phyloP scores from a whole-genome alignment of 306 rosid species.

The Nissolia schottii region DNA sequence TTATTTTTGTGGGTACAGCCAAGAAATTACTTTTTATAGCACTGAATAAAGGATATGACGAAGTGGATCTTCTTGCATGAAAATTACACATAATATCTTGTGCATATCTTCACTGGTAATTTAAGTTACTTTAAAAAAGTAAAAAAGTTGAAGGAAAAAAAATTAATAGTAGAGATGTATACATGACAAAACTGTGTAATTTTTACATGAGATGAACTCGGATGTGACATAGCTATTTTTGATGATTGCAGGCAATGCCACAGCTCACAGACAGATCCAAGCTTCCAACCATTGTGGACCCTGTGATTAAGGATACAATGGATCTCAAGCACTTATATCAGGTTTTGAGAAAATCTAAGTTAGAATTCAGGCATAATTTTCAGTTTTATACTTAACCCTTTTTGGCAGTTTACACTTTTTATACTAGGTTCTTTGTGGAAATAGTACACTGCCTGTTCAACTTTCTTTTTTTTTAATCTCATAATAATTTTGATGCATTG shows the following conservation, averaged over 20 bases:
- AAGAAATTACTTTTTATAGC: background rate
- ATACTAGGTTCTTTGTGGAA: background rate
- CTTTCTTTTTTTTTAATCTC: too few species aligned
- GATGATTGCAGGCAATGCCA: constrained; percentile 87
- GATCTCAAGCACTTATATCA: constrained; percentile 87
- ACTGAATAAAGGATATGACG: background rate
- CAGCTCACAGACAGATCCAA: constrained; percentile 93
- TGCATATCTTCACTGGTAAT: too few species aligned
- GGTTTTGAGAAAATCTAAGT: constrained; percentile 51
- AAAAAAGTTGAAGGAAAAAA: too few species aligned
- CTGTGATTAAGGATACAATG: constrained; percentile 78
- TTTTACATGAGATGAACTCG: too few species aligned
- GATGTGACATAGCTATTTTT: constrained; percentile 9
- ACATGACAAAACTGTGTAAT: too few species aligned
- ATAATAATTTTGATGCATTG: too few species aligned
- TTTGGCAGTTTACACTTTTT: background rate
- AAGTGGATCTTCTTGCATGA: too few species aligned
- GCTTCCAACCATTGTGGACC: constrained; percentile 90
- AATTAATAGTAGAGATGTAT: too few species aligned
- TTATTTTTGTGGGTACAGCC: background rate
- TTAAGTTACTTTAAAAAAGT: too few species aligned
- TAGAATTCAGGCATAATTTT: background rate
- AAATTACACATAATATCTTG: too few species aligned
- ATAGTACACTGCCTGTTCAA: background rate
- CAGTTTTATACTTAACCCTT: background rate